Conservation (phyloP, 1,284 basidiomycete genomes). For the Tylopilus orsonianus region DNA sequence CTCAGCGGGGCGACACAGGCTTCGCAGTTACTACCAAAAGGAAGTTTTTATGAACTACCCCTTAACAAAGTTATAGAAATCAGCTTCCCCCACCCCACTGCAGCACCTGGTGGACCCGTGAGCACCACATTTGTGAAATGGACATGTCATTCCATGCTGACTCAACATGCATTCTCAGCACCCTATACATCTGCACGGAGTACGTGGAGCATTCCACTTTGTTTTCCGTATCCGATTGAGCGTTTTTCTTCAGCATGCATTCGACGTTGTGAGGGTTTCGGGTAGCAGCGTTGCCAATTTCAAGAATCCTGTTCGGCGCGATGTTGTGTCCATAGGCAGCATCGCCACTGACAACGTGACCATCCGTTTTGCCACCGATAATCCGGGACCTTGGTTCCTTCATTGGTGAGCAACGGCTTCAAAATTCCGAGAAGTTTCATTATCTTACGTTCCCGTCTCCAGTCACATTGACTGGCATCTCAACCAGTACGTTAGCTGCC, state of each 20-base stretch:
- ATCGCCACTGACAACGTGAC: conserved; percentile 37
- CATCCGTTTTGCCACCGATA: conserved; percentile 47
- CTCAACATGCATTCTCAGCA: conserved; percentile 19
- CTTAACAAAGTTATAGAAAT: conserved; percentile 36
- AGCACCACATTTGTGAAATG: conserved; percentile 9
- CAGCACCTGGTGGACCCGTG: conserved; percentile 36
- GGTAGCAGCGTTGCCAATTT: conserved; percentile 24
- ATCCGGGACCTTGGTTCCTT: conserved; percentile 49
- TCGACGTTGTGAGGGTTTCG: conserved; percentile 27
- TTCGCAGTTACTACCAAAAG: conserved; percentile 30
- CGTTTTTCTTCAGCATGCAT: conserved; percentile 20
- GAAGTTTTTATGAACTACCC: conserved; percentile 35
- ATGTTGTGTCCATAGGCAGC: conserved; percentile 25
- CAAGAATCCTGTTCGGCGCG: conserved; percentile 29
- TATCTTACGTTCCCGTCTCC: not conserved
- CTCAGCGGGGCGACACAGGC: conserved; percentile 36
- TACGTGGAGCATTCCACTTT: conserved; percentile 13
- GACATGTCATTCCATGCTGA: conserved; percentile 5
- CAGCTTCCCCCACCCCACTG: conserved; percentile 25
- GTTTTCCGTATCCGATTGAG: not conserved
- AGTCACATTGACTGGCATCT: conserved; percentile 44
- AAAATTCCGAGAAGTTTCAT: not conserved
- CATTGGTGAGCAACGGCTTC: conserved; percentile 38
- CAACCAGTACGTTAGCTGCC: conserved; percentile 27
- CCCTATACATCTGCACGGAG: conserved; percentile 38